These are phyloP conservation scores for Kuraishia floccosa DNA, from an alignment of 805 yeast genomes.

Conservation along the genomic window DNA sequence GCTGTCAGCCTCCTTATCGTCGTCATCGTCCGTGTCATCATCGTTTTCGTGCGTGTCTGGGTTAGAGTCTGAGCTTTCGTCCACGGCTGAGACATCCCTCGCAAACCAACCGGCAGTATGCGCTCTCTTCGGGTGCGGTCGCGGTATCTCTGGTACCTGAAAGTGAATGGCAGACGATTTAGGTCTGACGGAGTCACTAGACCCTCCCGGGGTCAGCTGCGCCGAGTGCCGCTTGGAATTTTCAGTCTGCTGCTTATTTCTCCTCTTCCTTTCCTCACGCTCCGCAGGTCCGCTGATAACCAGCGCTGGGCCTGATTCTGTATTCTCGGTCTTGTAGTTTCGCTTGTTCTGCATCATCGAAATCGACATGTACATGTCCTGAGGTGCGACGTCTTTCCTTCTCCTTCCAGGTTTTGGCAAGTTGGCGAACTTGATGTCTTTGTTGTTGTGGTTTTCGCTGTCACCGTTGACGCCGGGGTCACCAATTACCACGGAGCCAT, in stretches of 20 bases:
- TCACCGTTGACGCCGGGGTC: background rate
- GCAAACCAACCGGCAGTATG: too few species aligned
- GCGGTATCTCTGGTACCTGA: slow-evolving; percentile 7
- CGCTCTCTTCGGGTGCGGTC: background rate
- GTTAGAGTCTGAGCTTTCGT: too few species aligned
- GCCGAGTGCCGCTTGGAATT: background rate
- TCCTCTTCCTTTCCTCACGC: slow-evolving; percentile 26
- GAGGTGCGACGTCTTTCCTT: slow-evolving; percentile 52
- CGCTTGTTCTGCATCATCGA: slow-evolving; percentile 58
- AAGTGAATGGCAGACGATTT: slow-evolving; percentile 10
- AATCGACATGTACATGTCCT: slow-evolving; percentile 77
- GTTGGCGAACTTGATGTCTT: slow-evolving; percentile 45
- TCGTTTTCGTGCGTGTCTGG: slow-evolving; percentile 10
- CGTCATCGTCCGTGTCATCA: slow-evolving; percentile 4
- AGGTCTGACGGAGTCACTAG: slow-evolving; percentile 1
- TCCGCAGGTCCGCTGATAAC: slow-evolving; percentile 74
- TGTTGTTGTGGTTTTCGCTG: background rate
- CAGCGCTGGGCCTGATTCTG: slow-evolving; percentile 67
- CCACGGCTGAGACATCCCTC: too few species aligned
- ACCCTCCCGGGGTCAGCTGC: too few species aligned
- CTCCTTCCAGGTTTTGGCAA: slow-evolving; percentile 38
- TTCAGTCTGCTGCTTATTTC: slow-evolving; percentile 3
- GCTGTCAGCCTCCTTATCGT: slow-evolving; percentile 6
- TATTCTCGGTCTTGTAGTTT: slow-evolving; percentile 19
- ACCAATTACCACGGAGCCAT: background rate